A percentile compares a stretch with the other conserved stretches of the same genome.
Conservation (phyloP, 2,329 filamentous ascomycete genomes). For the Calonectria pseudoturangicola region DNA sequence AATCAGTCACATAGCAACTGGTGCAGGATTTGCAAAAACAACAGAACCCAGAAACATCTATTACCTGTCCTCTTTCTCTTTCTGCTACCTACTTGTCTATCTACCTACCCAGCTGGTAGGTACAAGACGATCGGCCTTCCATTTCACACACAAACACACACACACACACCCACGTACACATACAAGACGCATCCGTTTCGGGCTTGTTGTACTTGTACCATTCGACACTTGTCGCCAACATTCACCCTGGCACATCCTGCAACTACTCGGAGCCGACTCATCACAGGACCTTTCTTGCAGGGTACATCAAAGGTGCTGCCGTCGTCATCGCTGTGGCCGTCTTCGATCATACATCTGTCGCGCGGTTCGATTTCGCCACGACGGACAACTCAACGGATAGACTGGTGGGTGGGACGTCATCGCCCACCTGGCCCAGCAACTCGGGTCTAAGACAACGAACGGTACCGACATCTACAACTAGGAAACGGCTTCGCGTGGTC, state of each 20-base stretch:
- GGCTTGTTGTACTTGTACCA: background rate
- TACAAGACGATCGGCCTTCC: background rate
- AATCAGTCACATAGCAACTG: conserved; percentile 15
- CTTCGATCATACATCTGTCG: conserved; percentile 14
- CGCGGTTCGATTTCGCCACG: conserved; percentile 45
- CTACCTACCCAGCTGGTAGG: background rate
- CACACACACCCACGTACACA: too few species aligned
- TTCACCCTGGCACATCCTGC: conserved; percentile 7
- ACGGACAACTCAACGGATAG: conserved; percentile 38
- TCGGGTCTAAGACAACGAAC: conserved; percentile 27
- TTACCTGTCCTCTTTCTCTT: conserved; percentile 8
- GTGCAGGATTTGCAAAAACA: background rate
- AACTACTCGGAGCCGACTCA: background rate
- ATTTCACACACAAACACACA: too few species aligned
- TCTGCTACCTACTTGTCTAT: background rate
- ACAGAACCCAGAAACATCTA: conserved; percentile 3
- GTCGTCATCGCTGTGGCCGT: conserved; percentile 4
- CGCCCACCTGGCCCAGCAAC: conserved; percentile 34
- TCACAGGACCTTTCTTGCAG: conserved; percentile 5
- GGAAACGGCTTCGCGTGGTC: background rate
- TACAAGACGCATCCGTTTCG: background rate
- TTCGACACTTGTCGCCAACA: background rate
- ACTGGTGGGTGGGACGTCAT: conserved; percentile 50
- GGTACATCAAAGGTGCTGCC: background rate
- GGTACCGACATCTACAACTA: background rate